These are phyloP conservation scores for Parmales sp. DNA, from an alignment of 108 stramenopile genomes.

Conservation along the genomic window DNA sequence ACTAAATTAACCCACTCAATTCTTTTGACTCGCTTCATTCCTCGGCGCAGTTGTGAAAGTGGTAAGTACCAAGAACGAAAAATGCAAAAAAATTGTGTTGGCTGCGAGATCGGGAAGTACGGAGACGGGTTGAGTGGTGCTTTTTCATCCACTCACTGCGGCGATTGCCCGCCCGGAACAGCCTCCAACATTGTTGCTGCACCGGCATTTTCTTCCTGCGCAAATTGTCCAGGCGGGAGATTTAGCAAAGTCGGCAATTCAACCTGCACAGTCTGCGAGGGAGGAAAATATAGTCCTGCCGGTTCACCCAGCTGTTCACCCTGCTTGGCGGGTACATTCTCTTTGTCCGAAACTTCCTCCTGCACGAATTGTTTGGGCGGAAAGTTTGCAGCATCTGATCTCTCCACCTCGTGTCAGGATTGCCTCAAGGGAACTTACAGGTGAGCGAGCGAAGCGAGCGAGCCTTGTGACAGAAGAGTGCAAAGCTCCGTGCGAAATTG, in stretches of 20 bases:
- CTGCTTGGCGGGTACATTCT: no score
- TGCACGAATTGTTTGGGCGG: background rate
- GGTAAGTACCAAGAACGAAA: background rate
- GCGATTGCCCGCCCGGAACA: background rate
- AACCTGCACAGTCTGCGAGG: background rate
- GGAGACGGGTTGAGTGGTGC: background rate
- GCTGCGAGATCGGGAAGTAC: background rate
- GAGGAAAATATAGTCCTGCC: background rate
- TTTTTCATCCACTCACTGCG: background rate
- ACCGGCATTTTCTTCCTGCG: background rate
- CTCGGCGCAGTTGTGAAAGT: background rate
- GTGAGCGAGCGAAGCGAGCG: no score
- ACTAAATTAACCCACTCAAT: no score
- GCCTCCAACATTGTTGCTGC: background rate
- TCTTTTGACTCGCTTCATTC: no score
- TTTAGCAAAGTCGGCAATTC: background rate
- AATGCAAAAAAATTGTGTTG: background rate
- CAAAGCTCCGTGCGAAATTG: no score
- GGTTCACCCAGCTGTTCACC: no score
- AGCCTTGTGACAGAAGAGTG: no score
- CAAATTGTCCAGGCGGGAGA: background rate
- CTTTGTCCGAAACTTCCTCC: no score
- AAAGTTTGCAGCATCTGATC: background rate
- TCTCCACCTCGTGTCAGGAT: background rate
- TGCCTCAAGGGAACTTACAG: background rate